Percentiles rank a stretch among this genome's conserved stretches.
These are phyloP conservation scores for Mangifera indica DNA, from an alignment of 345 rosid genomes.

Conservation along the genomic window DNA sequence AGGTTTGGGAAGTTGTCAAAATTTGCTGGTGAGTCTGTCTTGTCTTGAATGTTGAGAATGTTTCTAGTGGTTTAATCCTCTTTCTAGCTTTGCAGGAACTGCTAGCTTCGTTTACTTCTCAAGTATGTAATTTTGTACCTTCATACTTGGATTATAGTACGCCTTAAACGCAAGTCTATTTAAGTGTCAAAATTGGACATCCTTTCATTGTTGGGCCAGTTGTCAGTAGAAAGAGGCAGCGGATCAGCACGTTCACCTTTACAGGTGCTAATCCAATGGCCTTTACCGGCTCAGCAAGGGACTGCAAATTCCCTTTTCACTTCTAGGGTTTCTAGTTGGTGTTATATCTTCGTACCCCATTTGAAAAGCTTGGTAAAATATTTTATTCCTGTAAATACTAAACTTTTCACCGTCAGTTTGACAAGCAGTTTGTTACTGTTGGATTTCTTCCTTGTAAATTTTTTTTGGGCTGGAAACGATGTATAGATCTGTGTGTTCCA, in stretches of 20 bases:
- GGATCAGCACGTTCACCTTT: too few relatives aligned
- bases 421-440: neutral
- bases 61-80: neutral
- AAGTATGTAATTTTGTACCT: neutral
- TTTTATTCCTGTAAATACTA: neutral
- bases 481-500: too few relatives aligned
- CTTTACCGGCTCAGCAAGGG: too few relatives aligned
- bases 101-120: neutral
- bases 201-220: too few relatives aligned
- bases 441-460: neutral
- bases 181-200: neutral
- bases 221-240: too few relatives aligned
- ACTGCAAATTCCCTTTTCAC: too few relatives aligned
- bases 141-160: neutral
- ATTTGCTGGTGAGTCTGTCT: neutral
- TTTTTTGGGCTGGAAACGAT: neutral
- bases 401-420: neutral
- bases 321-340: neutral
- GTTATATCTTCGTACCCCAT: neutral
- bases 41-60: neutral
- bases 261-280: too few relatives aligned
- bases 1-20: neutral
- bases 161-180: neutral
- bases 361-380: neutral
- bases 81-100: too few relatives aligned